phyloP scores from a whole-genome alignment of 2,329 filamentous ascomycete species.

The Arthroderma sp. region DNA sequence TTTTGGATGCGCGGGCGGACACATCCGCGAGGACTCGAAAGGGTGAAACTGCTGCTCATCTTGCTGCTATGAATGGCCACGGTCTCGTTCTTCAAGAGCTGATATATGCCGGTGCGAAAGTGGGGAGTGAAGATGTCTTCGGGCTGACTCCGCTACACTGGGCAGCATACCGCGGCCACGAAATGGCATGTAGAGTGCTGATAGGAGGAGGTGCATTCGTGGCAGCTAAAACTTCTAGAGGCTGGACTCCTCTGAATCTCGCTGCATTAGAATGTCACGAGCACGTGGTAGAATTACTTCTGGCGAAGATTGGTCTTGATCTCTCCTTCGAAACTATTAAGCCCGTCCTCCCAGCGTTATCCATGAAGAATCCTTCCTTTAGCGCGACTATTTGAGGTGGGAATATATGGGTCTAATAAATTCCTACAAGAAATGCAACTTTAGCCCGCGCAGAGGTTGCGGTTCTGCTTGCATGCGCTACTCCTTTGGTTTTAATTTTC shows the following conservation, averaged over 20 bases:
- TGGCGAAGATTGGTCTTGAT: too few relatives aligned
- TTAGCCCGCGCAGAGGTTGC: too few relatives aligned
- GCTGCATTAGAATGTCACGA: too few relatives aligned
- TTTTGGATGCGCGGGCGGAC: background rate
- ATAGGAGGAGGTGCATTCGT: background rate
- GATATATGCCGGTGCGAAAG: background rate
- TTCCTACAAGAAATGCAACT: too few relatives aligned
- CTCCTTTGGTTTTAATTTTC: too few relatives aligned
- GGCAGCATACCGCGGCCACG: background rate
- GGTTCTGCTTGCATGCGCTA: too few relatives aligned
- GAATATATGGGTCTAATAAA: too few relatives aligned
- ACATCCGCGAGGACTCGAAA: background rate
- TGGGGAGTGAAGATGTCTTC: background rate
- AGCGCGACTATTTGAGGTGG: too few relatives aligned
- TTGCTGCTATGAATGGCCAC: background rate
- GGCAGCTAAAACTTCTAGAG: background rate
- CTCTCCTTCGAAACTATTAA: too few relatives aligned
- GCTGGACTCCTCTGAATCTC: background rate
- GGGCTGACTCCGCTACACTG: background rate
- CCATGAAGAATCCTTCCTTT: too few relatives aligned
- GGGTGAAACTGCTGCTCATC: background rate
- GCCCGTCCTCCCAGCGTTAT: too few relatives aligned
- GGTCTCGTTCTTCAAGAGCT: background rate
- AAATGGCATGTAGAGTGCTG: background rate
- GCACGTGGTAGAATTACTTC: too few relatives aligned